phyloP scores from a whole-genome alignment of 106 monocot genomes.

The Hemerocallis citrina region DNA sequence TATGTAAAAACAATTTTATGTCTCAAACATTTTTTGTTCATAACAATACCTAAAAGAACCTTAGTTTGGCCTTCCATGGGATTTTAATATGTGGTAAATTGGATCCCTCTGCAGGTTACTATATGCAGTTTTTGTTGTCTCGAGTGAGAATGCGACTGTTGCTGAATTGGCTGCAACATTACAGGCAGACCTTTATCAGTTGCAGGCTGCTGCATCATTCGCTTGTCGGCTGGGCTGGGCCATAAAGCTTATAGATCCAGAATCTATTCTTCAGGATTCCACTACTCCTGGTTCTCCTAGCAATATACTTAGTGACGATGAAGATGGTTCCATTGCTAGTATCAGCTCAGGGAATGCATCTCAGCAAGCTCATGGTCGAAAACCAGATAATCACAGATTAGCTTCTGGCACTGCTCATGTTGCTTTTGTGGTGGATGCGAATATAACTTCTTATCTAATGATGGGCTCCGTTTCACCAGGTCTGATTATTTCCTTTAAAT shows the following conservation, averaged over 20 bases:
- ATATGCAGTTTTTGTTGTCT: constrained; percentile 99
- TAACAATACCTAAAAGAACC: too few species aligned
- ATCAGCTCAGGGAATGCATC: constrained; percentile 30
- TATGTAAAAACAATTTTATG: too few species aligned
- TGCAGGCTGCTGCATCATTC: constrained; percentile 98
- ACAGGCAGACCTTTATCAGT: constrained; percentile 88
- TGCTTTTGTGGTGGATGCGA: constrained; percentile 95
- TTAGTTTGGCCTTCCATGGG: neutral
- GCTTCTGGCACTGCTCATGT: constrained; percentile 55
- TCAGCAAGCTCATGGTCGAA: constrained; percentile 19
- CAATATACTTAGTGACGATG: constrained; percentile 72
- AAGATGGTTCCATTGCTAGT: constrained; percentile 71
- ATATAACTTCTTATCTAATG: constrained; percentile 99
- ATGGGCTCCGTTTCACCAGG: constrained; percentile 99
- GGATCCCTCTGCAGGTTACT: constrained; percentile 57
- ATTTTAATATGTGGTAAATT: constrained; percentile 2
- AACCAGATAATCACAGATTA: constrained; percentile 24
- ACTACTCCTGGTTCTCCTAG: constrained; percentile 21
- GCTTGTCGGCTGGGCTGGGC: constrained; percentile 97
- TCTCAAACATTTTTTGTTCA: too few species aligned
- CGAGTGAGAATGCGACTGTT: constrained; percentile 96
- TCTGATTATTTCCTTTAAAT: constrained; percentile 8
- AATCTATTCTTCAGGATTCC: constrained; percentile 57
- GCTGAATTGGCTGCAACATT: constrained; percentile 91
- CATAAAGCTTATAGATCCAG: constrained; percentile 79